Base-by-base conservation (phyloP, 2,329 filamentous ascomycete species). In the Hypoxylon sp. region DNA sequence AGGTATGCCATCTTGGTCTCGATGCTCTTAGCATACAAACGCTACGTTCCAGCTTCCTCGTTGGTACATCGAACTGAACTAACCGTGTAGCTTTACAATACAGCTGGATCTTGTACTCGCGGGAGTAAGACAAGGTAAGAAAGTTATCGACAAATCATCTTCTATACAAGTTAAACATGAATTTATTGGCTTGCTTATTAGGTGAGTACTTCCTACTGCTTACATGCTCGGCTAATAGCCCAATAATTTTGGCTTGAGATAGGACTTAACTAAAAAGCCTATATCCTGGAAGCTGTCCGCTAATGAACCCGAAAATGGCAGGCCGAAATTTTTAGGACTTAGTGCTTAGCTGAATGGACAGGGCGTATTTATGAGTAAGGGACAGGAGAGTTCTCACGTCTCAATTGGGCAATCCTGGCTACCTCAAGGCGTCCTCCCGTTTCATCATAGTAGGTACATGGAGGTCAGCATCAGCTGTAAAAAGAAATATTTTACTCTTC, bases 401-500 rank as follows among this genome's bases (percentile, higher is more conserved):
- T n/a, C 17, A 44, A 44, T 48, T 49, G 3, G 33, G 56, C 20
- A 17, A 35, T 20, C 25, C n/a, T 42, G 54, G 5, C 42, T 27
- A 31, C 35, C 2, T 22, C 8, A 8, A 17, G 17, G 8, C 20
- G 13, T 3, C 20, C 6, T 20, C 22, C n/a, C 14, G 51, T 22
- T 22, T 35, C 8, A 27, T 33, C 14, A 2, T 33, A 22, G 44
- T 30, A 2, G 20, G 20, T 20, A 33, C 13, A 44, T 27, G 3
- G 25, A 5, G 40, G 20, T 10, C 20, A 25, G 20, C 11, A 49
- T 51, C 44, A 66, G 48, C 58, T 66, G 25, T 30, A 3, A 22
- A 50, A 59, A 55, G 33, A 56, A 56, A 33, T 50, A 42, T 50
- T 27, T 63, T 50, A 42, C 49, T 44, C 7, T 50, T 53, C 33